Evolutionary conservation across 176 grass and related monocot species (phyloP).

Genomic region (Saccharum officinarum): DNA sequence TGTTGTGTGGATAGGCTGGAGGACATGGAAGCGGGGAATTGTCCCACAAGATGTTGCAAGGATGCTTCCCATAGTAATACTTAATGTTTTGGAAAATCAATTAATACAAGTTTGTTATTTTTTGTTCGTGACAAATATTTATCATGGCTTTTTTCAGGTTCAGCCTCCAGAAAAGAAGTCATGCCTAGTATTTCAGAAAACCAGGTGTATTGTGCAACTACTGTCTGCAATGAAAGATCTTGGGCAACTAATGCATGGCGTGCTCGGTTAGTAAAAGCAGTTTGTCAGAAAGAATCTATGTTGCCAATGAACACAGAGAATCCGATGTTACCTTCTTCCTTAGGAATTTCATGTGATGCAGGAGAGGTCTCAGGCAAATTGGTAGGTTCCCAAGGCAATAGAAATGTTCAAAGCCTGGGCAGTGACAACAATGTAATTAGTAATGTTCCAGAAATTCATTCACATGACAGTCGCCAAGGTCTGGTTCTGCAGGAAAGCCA

Average conservation of each 20-base stretch:
- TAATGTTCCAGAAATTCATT: background rate
- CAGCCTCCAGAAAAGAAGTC: slow-evolving; percentile 28
- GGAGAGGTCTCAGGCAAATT: slow-evolving; percentile 26
- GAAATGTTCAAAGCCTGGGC: slow-evolving; percentile 7
- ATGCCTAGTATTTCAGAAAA: slow-evolving; percentile 42
- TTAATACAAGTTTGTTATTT: background rate
- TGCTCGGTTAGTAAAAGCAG: slow-evolving; percentile 47
- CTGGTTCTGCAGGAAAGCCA: slow-evolving; percentile 23
- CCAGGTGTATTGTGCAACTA: slow-evolving; percentile 27
- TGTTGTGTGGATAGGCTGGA: slow-evolving; percentile 33
- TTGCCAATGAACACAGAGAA: slow-evolving; percentile 33
- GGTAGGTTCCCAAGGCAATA: slow-evolving; percentile 16
- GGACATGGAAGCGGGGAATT: slow-evolving; percentile 33
- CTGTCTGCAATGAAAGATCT: slow-evolving; percentile 38
- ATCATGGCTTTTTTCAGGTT: slow-evolving; percentile 33
- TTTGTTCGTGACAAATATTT: slow-evolving; percentile 13
- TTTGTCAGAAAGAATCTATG: slow-evolving; percentile 33
- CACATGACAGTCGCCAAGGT: slow-evolving; percentile 21
- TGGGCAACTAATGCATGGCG: slow-evolving; percentile 47
- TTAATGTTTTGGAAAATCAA: slow-evolving; percentile 15
- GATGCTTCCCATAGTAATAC: slow-evolving; percentile 37
- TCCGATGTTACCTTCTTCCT: slow-evolving; percentile 15
- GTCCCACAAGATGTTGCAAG: slow-evolving; percentile 35
- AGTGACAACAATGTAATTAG: background rate
- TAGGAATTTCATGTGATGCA: slow-evolving; percentile 20